These are phyloP conservation scores for Vitis labrusca DNA, from an alignment of 164 flowering plant genomes.

Conservation along the genomic window DNA sequence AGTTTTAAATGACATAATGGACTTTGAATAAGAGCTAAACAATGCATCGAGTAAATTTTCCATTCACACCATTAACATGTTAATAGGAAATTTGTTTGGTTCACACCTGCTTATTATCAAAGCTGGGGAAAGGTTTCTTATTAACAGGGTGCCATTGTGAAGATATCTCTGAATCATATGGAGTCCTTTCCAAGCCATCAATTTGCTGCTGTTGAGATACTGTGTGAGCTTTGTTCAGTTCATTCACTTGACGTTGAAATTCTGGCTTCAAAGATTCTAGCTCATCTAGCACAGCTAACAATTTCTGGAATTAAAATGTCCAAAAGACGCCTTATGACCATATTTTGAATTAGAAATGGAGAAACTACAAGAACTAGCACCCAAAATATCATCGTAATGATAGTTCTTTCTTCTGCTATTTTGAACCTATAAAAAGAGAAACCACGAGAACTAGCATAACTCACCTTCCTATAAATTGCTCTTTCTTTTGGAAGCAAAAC, in stretches of 20 bases:
- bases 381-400: not conserved
- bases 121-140: conserved; percentile 23
- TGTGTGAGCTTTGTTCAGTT: conserved; percentile 39
- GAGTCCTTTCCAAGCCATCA: conserved; percentile 29
- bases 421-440: not conserved
- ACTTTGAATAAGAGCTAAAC: not conserved
- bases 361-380: not conserved
- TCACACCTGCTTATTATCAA: conserved; percentile 44
- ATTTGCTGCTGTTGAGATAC: conserved; percentile 27
- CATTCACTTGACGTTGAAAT: conserved; percentile 48
- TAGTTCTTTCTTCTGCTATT: not conserved
- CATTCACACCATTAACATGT: not conserved
- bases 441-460: not conserved
- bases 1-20: not conserved
- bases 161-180: conserved; percentile 26
- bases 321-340: conserved; percentile 6
- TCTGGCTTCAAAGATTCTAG: conserved; percentile 77
- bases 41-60: no score
- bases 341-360: no score
- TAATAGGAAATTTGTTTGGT: not conserved
- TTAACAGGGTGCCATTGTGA: conserved; percentile 34
- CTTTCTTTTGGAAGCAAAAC: conserved; percentile 50
- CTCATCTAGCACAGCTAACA: conserved; percentile 64
- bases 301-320: conserved; percentile 46
- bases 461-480: conserved; percentile 53